Evolutionary conservation across 192 early-diverging fungal species (phyloP).

Genomic region (Entrophospora sp.): DNA sequence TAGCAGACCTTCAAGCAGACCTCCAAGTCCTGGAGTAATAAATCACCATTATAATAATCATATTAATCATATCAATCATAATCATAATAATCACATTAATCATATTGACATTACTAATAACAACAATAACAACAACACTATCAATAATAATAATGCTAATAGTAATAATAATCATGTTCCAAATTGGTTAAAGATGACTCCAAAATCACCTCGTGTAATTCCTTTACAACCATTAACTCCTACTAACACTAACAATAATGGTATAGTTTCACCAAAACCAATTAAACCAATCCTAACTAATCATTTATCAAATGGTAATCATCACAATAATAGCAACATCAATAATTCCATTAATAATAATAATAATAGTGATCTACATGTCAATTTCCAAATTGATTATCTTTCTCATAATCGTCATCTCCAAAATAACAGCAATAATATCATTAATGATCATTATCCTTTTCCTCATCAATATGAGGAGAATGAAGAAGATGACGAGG

Average conservation of each 20-base stretch:
- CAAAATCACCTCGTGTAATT: neutral
- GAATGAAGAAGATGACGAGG: no score
- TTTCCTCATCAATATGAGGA: no score
- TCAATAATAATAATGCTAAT: no score
- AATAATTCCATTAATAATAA: no score
- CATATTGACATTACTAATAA: no score
- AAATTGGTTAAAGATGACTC: neutral
- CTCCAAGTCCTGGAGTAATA: neutral
- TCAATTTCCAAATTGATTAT: neutral
- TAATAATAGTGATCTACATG: neutral
- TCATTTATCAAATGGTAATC: no score
- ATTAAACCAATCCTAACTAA: neutral
- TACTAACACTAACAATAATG: neutral
- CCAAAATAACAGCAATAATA: neutral
- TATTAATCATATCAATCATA: no score
- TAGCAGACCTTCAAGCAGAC: neutral
- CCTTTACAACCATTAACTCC: neutral
- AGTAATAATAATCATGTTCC: neutral
- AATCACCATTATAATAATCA: no score
- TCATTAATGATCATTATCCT: neutral
- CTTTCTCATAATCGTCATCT: neutral
- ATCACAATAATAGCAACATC: no score
- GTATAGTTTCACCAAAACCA: neutral
- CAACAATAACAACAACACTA: no score
- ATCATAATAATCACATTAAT: no score